phyloP scores from a whole-genome alignment of 345 rosid genomes.

The Syzygium grande region DNA sequence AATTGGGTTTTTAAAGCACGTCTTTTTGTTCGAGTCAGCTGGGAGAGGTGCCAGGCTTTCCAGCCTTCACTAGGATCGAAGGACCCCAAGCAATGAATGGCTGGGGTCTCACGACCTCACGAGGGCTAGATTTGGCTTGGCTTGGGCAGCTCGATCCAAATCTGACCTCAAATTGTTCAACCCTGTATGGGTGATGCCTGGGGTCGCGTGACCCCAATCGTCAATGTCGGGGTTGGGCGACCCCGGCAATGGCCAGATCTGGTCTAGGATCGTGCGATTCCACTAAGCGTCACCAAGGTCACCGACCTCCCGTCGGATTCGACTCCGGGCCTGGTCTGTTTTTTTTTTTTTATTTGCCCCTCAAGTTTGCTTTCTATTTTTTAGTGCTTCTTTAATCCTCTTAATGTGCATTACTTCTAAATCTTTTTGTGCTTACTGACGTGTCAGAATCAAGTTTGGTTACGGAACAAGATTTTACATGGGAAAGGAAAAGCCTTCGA shows the following conservation, averaged over 20 bases:
- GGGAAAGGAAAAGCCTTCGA: background rate
- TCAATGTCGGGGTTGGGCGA: background rate
- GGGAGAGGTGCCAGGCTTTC: background rate
- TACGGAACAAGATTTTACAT: background rate
- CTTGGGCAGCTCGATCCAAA: background rate
- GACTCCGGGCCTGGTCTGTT: background rate
- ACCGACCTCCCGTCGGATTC: background rate
- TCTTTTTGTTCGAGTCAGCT: background rate
- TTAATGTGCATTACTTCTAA: background rate
- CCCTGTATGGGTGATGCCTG: background rate
- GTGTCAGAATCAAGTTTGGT: background rate
- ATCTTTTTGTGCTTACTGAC: background rate
- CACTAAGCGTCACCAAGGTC: rapidly evolving
- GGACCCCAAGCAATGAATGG: too few species aligned
- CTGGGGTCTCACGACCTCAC: too few species aligned
- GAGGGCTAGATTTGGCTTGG: too few species aligned
- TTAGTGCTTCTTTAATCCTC: background rate
- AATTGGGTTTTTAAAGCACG: background rate
- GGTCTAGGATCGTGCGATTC: background rate
- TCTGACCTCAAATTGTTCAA: background rate
- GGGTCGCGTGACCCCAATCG: background rate
- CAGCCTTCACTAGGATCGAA: too few species aligned
- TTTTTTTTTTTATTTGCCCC: background rate
- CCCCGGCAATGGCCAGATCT: rapidly evolving
- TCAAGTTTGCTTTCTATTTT: background rate